phyloP scores from a whole-genome alignment of 1,284 basidiomycete species.

The Pseudozyma sp. region DNA sequence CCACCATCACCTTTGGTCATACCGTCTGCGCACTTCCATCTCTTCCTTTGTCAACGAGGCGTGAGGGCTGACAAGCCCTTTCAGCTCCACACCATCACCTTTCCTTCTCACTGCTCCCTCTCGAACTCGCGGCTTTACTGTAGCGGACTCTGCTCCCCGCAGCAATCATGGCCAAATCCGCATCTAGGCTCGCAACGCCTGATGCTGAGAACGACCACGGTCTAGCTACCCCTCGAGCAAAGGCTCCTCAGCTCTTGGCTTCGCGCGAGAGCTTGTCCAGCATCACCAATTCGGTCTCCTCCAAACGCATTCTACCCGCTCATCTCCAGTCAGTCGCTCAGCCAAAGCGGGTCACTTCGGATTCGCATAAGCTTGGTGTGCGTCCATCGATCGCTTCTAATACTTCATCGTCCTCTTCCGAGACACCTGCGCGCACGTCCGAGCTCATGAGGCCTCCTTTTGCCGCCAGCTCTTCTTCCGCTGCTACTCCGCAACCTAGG shows the following conservation, averaged over 20 bases:
- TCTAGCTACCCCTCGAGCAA: constrained; percentile 34
- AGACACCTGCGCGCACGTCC: neutral
- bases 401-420: constrained; percentile 17
- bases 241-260: constrained; percentile 10
- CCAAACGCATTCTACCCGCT: constrained; percentile 35
- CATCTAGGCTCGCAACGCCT: constrained; percentile 35
- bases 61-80: neutral
- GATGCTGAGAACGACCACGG: constrained; percentile 34
- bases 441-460: constrained; percentile 7
- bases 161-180: constrained; percentile 17
- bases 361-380: constrained; percentile 5
- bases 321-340: constrained; percentile 29
- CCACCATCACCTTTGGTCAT: neutral
- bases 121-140: neutral
- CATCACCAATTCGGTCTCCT: constrained; percentile 41
- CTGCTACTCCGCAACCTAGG: constrained; percentile 30
- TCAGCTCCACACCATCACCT: neutral
- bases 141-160: neutral
- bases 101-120: neutral
- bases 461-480: constrained; percentile 4
- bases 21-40: neutral
- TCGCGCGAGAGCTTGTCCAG: constrained; percentile 38
- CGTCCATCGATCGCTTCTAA: constrained; percentile 17
- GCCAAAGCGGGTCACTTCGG: constrained; percentile 6
- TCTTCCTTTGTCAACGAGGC: neutral